A percentile compares a stretch with the other conserved stretches of the same genome.
These are phyloP conservation scores for Neocallimastix lanati DNA, from an alignment of 192 early-diverging fungal species.

Conservation along the genomic window DNA sequence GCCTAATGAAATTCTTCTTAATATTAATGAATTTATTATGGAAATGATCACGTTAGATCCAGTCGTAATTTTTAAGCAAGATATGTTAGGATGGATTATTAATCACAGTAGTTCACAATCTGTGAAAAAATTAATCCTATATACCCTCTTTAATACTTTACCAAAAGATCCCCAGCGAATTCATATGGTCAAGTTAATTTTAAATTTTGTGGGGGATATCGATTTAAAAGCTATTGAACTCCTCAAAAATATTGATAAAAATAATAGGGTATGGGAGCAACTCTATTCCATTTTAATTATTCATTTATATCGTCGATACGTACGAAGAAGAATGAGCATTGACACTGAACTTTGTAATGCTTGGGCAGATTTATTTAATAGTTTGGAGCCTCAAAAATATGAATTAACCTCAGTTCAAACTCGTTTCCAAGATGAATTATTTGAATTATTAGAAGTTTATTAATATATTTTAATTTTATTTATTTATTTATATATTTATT, in stretches of 20 bases:
- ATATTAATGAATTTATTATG: not conserved
- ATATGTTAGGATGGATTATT: not conserved
- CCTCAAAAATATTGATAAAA: not conserved
- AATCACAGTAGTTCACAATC: not conserved
- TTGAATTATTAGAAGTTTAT: not conserved
- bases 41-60: not conserved
- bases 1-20: not conserved
- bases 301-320: not conserved
- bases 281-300: not conserved
- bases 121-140: not conserved
- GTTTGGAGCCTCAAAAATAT: not conserved
- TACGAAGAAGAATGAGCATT: not conserved
- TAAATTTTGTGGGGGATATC: not conserved
- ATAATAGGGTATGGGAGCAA: not conserved
- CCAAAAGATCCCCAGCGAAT: not conserved
- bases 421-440: not conserved
- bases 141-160: not conserved
- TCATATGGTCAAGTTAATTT: not conserved
- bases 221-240: not conserved
- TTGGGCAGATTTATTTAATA: not conserved
- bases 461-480: too few relatives aligned
- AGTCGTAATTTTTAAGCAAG: not conserved
- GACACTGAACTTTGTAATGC: not conserved
- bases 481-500: too few relatives aligned
- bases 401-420: not conserved